Conservation (phyloP, 176 grass and related monocot species). For the Tillandsia fasciculata region DNA sequence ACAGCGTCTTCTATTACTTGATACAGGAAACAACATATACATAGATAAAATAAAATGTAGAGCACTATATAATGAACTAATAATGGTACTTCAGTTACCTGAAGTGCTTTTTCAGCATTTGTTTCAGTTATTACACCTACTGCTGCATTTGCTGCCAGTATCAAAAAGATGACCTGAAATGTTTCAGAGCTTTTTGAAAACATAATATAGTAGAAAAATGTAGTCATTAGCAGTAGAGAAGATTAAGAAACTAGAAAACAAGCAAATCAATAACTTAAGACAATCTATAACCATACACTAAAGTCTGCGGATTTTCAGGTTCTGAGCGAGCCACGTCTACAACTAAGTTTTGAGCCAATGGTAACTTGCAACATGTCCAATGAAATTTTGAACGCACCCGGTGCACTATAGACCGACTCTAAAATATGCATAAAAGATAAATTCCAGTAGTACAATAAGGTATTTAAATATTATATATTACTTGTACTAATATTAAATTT, state of each 20-base stretch:
- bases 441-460: too few relatives aligned
- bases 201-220: neutral
- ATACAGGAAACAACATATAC: neutral
- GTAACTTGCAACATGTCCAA: too few relatives aligned
- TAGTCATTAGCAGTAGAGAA: conserved; percentile 1
- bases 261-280: neutral
- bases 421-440: too few relatives aligned
- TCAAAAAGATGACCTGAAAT: conserved; percentile 91
- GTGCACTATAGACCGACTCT: too few relatives aligned
- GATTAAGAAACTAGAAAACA: conserved; percentile 18
- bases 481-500: too few relatives aligned
- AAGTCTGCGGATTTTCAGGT: too few relatives aligned
- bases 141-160: conserved; percentile 88
- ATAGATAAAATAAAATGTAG: neutral
- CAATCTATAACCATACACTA: too few relatives aligned
- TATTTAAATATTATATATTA: too few relatives aligned
- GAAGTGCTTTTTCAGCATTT: conserved; percentile 96
- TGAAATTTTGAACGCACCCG: too few relatives aligned
- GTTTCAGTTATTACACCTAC: conserved; percentile 99
- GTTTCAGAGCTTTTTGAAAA: conserved; percentile 7
- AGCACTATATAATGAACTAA: neutral
- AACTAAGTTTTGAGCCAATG: too few relatives aligned
- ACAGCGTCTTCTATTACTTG: too few relatives aligned
- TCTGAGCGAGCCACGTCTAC: too few relatives aligned
- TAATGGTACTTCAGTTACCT: conserved; percentile 38